Conservation (phyloP, 108 stramenopile genomes). For the Nitzschia sp. region DNA sequence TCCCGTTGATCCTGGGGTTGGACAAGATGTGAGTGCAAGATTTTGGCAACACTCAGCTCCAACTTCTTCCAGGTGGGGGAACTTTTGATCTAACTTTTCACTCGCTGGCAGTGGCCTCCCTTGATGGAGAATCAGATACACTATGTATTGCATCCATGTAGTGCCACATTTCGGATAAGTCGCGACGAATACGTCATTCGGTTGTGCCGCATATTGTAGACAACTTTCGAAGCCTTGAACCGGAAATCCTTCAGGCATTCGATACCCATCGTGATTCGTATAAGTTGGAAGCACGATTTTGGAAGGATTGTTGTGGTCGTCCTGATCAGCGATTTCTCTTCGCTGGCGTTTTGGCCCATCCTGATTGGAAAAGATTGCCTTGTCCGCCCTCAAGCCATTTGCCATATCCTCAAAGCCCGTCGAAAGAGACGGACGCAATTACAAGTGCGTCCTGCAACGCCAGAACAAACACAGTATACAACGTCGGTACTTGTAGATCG, state of each 20-base stretch:
- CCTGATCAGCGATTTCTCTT: too few relatives aligned
- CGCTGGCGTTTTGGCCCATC: too few relatives aligned
- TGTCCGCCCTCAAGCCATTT: too few relatives aligned
- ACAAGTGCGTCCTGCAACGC: too few relatives aligned
- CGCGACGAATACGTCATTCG: conserved; percentile 54
- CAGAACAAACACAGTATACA: too few relatives aligned
- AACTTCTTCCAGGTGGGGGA: conserved; percentile 61
- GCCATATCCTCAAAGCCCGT: too few relatives aligned
- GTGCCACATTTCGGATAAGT: conserved; percentile 66
- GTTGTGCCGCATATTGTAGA: conserved; percentile 42
- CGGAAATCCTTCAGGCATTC: conserved; percentile 50
- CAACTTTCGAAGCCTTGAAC: conserved; percentile 41
- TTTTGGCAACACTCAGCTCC: conserved; percentile 38
- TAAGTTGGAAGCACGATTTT: conserved; percentile 34
- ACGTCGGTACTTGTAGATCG: too few relatives aligned
- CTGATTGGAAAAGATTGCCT: too few relatives aligned
- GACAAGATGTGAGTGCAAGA: conserved; percentile 2
- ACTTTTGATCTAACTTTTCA: conserved; percentile 42
- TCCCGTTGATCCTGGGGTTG: neutral
- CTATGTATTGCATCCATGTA: conserved; percentile 57
- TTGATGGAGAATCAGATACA: conserved; percentile 53
- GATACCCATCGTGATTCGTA: conserved; percentile 48
- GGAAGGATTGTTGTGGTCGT: too few relatives aligned
- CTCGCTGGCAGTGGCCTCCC: conserved; percentile 45
- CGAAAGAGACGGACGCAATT: too few relatives aligned